Percentiles rank a stretch among this genome's conserved stretches.
phyloP scores from a whole-genome alignment of 495 filamentous ascomycete species.

The Aspergillus diversus region DNA sequence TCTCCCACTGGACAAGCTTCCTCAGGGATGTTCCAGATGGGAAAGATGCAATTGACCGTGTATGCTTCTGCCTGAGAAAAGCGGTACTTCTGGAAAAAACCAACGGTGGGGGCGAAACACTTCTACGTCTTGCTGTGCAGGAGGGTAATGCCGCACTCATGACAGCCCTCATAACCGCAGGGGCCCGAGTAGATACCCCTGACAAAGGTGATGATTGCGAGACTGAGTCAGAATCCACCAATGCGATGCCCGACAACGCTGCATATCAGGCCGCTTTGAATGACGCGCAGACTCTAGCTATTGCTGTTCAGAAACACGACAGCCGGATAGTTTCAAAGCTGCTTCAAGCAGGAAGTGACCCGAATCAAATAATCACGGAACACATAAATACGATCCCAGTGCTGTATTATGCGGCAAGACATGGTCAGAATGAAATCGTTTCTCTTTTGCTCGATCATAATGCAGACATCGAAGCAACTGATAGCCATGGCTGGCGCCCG shows the following conservation, averaged over 20 bases:
- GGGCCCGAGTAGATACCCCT: too few species aligned
- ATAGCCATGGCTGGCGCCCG: constrained; percentile 13
- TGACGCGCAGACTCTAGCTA: too few species aligned
- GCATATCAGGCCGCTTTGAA: not conserved
- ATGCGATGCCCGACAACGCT: not conserved
- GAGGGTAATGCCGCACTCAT: constrained; percentile 6
- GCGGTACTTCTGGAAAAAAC: constrained; percentile 1
- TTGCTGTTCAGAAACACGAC: not conserved
- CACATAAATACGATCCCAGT: not conserved
- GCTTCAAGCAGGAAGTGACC: constrained; percentile 3
- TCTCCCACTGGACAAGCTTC: constrained; percentile 2
- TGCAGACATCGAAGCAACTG: constrained; percentile 7
- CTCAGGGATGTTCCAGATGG: not conserved
- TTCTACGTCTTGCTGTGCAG: constrained; percentile 17
- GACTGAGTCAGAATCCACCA: too few species aligned
- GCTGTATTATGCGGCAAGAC: constrained; percentile 1
- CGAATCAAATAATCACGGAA: not conserved
- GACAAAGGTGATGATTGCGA: too few species aligned
- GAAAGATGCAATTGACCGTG: not conserved
- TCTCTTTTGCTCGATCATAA: not conserved
- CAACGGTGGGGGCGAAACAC: constrained; percentile 3
- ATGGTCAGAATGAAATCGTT: constrained; percentile 7
- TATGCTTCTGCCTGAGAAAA: constrained; percentile 1
- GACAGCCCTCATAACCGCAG: not conserved
- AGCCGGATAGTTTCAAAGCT: not conserved